Conservation (phyloP, 2,329 filamentous ascomycete genomes). For the Clarireedia monteithiana region DNA sequence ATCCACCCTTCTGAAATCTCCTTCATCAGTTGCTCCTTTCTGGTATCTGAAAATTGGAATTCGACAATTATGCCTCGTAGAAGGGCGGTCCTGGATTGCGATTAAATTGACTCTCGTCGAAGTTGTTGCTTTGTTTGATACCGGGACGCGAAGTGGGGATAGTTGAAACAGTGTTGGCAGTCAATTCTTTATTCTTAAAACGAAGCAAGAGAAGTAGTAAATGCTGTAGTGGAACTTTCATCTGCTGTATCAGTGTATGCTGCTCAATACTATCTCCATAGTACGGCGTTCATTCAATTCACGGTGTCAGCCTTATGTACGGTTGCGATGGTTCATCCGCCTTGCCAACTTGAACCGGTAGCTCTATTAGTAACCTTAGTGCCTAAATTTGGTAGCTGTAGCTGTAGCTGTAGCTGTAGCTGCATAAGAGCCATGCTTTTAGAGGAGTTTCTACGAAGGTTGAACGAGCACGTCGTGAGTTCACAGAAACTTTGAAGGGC, state of each 20-base stretch:
- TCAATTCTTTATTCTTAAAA: background rate
- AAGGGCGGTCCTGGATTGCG: background rate
- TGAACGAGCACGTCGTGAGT: background rate
- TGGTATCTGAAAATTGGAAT: background rate
- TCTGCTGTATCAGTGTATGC: background rate
- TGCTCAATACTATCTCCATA: background rate
- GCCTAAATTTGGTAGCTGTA: background rate
- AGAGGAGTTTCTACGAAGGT: conserved; percentile 1
- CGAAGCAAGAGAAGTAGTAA: background rate
- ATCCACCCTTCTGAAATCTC: conserved; percentile 14
- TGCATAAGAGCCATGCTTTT: background rate
- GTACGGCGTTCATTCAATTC: background rate
- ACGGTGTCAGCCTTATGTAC: conserved; percentile 9
- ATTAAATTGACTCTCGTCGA: conserved; percentile 16
- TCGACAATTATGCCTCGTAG: conserved; percentile 14
- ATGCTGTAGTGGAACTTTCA: background rate
- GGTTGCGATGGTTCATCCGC: background rate
- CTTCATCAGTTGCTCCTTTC: conserved; percentile 19
- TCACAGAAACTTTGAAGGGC: background rate
- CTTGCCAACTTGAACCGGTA: conserved; percentile 6
- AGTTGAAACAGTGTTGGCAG: background rate
- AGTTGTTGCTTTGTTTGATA: conserved; percentile 9
- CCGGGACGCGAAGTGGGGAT: conserved; percentile 9
- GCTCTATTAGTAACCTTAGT: background rate
- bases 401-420: background rate